Evolutionary conservation across 371 early-diverging fungal species (phyloP), one percentile per base, ranked within the genome.

Genomic region (Mortierella sp.): DNA sequence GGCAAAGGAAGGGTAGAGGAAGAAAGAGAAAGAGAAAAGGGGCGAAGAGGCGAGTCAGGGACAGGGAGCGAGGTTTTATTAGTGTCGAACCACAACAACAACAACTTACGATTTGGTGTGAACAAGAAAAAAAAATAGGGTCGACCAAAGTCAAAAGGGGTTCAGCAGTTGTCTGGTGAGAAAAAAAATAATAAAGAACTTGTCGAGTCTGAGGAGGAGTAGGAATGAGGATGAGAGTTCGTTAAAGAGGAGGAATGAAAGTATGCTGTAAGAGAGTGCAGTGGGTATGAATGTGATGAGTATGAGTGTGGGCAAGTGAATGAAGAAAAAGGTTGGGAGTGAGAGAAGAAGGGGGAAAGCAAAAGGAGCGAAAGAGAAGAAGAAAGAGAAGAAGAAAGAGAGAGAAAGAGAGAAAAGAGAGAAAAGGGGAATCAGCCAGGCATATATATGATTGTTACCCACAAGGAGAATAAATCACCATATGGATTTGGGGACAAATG

Each of bases 401-500:
- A 11, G 24, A 52, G 24, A n/a, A 14, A 9, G 7, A 50, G 14
- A 50, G 19, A 31, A 61, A 31, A 8, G 34, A 22, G 37, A 50
- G 50, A 50, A 34, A 9, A 8, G 37, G 37, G 61, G 7, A 22
- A 37, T 8, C 8, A 37, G 31, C 2, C 22, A 10, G 29, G 29
- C n/a, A 50, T 61, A 61, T 61, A 61, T 61, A 61, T 61, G 14
- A 31, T 16, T 55, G 34, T 61, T 61, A 61, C 61, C 61, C 61
- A 61, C 61, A 61, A 61, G 61, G 61, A 61, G 61, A 61, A 61
- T 61, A 61, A 61, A 58, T 26, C 13, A 29, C 29, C 2, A 24
- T 31, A 19, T 24, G 24, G 61, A 61, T 16, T 10, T 19, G 39
- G n/a, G 19, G 39, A 41, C 29, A 2, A 14, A 39, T 1, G 9